Evolutionary conservation across 768 basidiomycete species (phyloP).

Genomic region (Pleurotus citrinopileatus): DNA sequence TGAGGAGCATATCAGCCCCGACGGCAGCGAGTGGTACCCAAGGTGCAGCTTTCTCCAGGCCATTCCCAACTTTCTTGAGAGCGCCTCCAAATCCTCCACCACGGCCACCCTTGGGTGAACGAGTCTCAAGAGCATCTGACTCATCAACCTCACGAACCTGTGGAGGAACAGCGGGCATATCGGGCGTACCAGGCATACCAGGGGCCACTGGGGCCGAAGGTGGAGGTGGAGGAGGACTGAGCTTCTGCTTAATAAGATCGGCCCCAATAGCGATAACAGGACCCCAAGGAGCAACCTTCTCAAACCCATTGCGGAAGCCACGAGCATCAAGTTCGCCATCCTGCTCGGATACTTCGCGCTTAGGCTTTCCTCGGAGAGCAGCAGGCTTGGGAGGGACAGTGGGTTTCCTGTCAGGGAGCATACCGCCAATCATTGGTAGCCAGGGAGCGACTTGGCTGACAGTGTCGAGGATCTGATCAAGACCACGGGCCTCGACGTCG

Average conservation of each 20-base stretch:
- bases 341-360: slow-evolving; percentile 4
- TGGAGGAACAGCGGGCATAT: too few relatives aligned
- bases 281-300: slow-evolving; percentile 6
- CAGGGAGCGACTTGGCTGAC: slow-evolving; percentile 7
- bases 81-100: background rate
- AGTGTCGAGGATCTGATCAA: slow-evolving; percentile 1
- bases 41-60: background rate
- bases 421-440: slow-evolving; percentile 7
- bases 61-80: background rate
- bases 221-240: slow-evolving; percentile 2
- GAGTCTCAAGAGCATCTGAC: background rate
- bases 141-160: background rate
- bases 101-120: background rate
- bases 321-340: background rate
- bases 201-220: background rate
- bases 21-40: background rate
- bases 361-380: background rate
- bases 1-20: background rate
- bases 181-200: too few relatives aligned
- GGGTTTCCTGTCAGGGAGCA: background rate
- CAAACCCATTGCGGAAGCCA: background rate
- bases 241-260: slow-evolving; percentile 6
- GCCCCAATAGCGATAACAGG: slow-evolving; percentile 6
- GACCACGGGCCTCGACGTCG: slow-evolving; percentile 1
- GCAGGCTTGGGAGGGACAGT: background rate